A percentile compares a stretch with the other conserved stretches of the same genome.
Conservation (phyloP, 306 rosid genomes). For the Malus orientalis region DNA sequence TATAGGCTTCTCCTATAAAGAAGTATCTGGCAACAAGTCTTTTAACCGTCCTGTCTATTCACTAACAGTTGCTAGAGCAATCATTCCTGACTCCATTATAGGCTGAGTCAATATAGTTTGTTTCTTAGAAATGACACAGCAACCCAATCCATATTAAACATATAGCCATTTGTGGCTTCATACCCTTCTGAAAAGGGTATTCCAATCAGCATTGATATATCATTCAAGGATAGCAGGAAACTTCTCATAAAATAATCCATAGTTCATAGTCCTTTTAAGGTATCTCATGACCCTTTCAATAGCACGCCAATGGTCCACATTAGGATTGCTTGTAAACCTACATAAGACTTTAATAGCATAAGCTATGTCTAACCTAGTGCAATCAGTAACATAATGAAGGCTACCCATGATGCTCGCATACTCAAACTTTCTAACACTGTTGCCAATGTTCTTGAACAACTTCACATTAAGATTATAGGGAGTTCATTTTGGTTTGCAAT, state of each 20-base stretch:
- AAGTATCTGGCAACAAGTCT: neutral
- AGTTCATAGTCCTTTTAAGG: too few species aligned
- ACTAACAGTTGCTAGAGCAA: neutral
- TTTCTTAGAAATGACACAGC: neutral
- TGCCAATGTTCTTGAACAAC: neutral
- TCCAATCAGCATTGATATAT: neutral
- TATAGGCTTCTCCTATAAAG: neutral
- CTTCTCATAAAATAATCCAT: neutral
- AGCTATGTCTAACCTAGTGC: neutral
- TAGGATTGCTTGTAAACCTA: neutral
- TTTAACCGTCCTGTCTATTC: neutral
- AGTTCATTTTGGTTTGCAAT: neutral
- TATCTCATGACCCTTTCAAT: too few species aligned
- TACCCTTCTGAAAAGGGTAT: neutral
- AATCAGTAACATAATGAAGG: neutral
- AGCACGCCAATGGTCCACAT: neutral
- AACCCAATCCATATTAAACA: neutral
- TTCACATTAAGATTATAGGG: neutral
- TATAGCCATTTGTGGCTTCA: neutral
- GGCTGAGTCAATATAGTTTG: neutral
- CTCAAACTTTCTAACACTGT: neutral
- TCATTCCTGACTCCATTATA: neutral
- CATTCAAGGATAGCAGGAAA: neutral
- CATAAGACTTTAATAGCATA: neutral
- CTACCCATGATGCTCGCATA: neutral